Evolutionary conservation across 208 protist genomes (phyloP).

Genomic region (Acanthamoeba castellanii): DNA sequence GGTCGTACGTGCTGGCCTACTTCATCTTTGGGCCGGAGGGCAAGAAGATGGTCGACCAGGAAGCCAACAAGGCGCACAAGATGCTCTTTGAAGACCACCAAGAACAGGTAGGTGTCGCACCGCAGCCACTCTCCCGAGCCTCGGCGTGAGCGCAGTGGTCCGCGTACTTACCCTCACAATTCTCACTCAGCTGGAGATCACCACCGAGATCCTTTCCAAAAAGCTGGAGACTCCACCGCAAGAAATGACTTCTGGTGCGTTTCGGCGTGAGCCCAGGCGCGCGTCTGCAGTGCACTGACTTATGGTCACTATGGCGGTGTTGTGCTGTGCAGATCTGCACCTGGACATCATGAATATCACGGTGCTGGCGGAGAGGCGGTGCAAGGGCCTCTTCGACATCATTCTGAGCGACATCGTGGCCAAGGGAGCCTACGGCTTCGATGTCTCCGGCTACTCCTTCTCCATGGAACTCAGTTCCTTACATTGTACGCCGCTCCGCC

Average conservation of each 20-base stretch:
- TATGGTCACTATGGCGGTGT: background rate
- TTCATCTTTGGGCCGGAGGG: conserved; percentile 65
- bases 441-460: conserved; percentile 55
- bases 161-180: background rate
- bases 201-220: conserved; percentile 55
- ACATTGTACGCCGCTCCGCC: background rate
- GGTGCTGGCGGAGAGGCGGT: conserved; percentile 59
- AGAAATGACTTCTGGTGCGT: conserved; percentile 32
- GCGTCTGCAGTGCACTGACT: background rate
- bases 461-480: conserved; percentile 45
- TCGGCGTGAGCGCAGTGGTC: background rate
- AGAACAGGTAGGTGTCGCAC: background rate
- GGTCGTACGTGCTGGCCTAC: conserved; percentile 57
- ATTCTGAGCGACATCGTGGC: conserved; percentile 28
- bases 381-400: conserved; percentile 57
- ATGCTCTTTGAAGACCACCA: conserved; percentile 69
- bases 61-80: conserved; percentile 46
- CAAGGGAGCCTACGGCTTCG: conserved; percentile 62
- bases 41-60: conserved; percentile 48
- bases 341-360: conserved; percentile 66
- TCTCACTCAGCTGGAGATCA: background rate
- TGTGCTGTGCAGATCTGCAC: background rate
- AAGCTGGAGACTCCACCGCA: conserved; percentile 37
- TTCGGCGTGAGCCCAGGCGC: too few species aligned
- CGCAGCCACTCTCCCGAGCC: background rate